Conservation (phyloP, 306 rosid species). For the Prunus campanulata region DNA sequence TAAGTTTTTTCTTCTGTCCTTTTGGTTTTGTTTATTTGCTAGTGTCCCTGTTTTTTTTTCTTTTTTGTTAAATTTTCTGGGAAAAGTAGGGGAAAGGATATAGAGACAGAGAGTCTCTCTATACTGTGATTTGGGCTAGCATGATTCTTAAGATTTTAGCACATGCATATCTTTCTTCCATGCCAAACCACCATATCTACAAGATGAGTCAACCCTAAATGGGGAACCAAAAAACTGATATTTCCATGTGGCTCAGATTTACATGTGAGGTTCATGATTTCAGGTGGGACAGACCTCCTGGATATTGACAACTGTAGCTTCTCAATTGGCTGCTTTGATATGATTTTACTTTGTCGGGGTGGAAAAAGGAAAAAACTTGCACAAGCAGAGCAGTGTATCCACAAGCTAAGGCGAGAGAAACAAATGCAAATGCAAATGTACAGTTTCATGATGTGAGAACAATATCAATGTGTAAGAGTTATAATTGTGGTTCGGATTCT, state of each 20-base stretch:
- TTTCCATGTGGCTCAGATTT: slow-evolving; percentile 18
- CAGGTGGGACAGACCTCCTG: slow-evolving; percentile 26
- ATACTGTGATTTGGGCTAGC: no score
- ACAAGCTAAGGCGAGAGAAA: neutral
- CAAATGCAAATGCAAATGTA: neutral
- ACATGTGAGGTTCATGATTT: slow-evolving; percentile 36
- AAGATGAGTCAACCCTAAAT: slow-evolving; percentile 24
- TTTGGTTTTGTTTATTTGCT: neutral
- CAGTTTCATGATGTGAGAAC: neutral
- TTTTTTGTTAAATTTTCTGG: neutral
- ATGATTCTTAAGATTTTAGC: no score
- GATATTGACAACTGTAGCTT: neutral
- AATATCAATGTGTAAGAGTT: neutral
- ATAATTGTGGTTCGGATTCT: slow-evolving; percentile 17
- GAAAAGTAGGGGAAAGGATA: neutral
- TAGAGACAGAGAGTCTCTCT: no score
- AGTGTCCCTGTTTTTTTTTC: no score
- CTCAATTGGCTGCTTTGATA: slow-evolving; percentile 7
- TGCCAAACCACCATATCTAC: slow-evolving; percentile 18
- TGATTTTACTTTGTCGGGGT: slow-evolving; percentile 1
- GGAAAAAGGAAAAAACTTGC: neutral
- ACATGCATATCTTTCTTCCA: neutral
- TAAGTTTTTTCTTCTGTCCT: neutral
- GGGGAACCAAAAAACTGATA: neutral
- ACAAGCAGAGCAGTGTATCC: neutral